phyloP scores from a whole-genome alignment of 176 grass and related monocot genomes.

The Aegilops tauschii region DNA sequence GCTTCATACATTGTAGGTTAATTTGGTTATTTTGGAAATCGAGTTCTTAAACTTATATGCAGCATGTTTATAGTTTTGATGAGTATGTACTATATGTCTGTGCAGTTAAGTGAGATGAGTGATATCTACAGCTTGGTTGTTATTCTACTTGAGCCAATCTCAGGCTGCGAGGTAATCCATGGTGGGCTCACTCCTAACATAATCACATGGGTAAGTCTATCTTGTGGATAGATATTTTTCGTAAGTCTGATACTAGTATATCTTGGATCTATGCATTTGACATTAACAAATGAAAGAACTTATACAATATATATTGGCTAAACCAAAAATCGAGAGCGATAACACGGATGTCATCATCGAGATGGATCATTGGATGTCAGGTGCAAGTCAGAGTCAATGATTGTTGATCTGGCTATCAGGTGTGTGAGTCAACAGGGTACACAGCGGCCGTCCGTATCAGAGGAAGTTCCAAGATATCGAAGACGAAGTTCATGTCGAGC shows the following conservation, averaged over 20 bases:
- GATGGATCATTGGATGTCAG: slow-evolving; percentile 40
- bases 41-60: not conserved
- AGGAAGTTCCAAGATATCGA: slow-evolving; percentile 80
- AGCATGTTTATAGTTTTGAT: not conserved
- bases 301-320: slow-evolving; percentile 14
- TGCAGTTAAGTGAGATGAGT: no score
- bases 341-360: slow-evolving; percentile 66
- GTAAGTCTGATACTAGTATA: not conserved
- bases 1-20: no score
- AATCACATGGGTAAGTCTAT: no score
- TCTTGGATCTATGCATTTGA: not conserved
- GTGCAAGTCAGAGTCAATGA: slow-evolving; percentile 64
- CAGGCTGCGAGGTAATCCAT: slow-evolving; percentile 65
- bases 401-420: slow-evolving; percentile 54
- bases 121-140: slow-evolving; percentile 21
- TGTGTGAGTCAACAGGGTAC: slow-evolving; percentile 53
- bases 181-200: slow-evolving; percentile 20
- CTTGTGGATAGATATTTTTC: slow-evolving; percentile 47
- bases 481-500: slow-evolving; percentile 60
- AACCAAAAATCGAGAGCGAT: slow-evolving; percentile 63
- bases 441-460: slow-evolving; percentile 51
- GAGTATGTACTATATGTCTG: slow-evolving; percentile 80
- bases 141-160: slow-evolving; percentile 49
- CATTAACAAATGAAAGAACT: not conserved
- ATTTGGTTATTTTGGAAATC: no score